Conservation (phyloP, 495 filamentous ascomycete species). For the Trichoderma reesei region DNA sequence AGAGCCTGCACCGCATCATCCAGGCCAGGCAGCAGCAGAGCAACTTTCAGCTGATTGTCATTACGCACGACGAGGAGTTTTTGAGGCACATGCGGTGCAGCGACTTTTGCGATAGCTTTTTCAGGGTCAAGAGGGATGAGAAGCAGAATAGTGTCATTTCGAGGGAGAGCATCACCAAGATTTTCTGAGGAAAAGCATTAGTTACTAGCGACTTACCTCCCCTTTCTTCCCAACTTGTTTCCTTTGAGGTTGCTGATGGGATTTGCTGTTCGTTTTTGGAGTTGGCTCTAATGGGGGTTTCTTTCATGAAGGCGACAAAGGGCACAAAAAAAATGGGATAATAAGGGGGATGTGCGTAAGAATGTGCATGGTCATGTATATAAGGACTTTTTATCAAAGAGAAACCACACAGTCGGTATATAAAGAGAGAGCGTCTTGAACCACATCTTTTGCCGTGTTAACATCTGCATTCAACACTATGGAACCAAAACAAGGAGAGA, state of each 20-base stretch:
- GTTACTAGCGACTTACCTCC: too few species aligned
- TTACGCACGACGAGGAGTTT: slow-evolving; percentile 98
- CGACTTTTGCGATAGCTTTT: slow-evolving; percentile 93
- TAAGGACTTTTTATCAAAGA: too few species aligned
- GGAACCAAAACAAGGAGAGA: not conserved
- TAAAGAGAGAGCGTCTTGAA: too few species aligned
- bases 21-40: slow-evolving; percentile 68
- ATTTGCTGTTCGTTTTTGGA: too few species aligned
- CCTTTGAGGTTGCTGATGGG: not conserved
- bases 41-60: slow-evolving; percentile 97
- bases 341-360: not conserved
- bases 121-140: slow-evolving; percentile 70
- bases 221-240: too few species aligned
- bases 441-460: not conserved
- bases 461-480: not conserved
- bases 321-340: too few species aligned
- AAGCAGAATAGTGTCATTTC: slow-evolving; percentile 82
- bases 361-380: not conserved
- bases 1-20: slow-evolving; percentile 81
- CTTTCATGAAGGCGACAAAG: too few species aligned
- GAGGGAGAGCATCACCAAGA: slow-evolving; percentile 53
- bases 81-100: slow-evolving; percentile 82
- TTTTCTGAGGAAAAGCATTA: slow-evolving; percentile 19
- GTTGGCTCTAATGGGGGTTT: too few species aligned
- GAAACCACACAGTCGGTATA: too few species aligned